These are phyloP conservation scores for Phylloporus sp. DNA, from an alignment of 768 basidiomycete species.

Conservation along the genomic window DNA sequence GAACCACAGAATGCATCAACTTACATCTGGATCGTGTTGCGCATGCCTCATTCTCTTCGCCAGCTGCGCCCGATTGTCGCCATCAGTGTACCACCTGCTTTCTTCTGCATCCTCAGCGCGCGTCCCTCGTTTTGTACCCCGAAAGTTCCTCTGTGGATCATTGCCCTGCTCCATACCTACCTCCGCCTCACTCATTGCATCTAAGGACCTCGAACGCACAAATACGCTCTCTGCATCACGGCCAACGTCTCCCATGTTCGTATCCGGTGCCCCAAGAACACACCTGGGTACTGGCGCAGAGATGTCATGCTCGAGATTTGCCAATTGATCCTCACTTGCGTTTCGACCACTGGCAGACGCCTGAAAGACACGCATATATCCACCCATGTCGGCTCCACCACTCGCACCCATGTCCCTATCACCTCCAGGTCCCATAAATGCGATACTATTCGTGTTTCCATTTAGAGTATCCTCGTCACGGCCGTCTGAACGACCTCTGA, in stretches of 20 bases:
- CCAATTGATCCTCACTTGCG: not conserved
- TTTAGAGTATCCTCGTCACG: slow-evolving; percentile 1
- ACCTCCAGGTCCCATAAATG: slow-evolving; percentile 4
- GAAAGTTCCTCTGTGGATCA: slow-evolving; percentile 1
- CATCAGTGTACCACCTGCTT: slow-evolving; percentile 3
- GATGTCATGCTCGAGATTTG: slow-evolving; percentile 9
- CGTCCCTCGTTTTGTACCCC: slow-evolving; percentile 14
- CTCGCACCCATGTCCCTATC: not conserved
- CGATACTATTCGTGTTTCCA: not conserved
- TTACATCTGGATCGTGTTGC: slow-evolving; percentile 18
- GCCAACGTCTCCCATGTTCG: not conserved
- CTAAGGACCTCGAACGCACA: slow-evolving; percentile 7
- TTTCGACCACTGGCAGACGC: slow-evolving; percentile 1
- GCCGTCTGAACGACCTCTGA: slow-evolving; percentile 1
- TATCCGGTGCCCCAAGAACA: slow-evolving; percentile 2
- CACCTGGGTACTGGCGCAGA: slow-evolving; percentile 18
- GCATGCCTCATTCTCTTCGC: slow-evolving; percentile 15
- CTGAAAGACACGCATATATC: slow-evolving; percentile 25
- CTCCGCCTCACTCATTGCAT: slow-evolving; percentile 8
- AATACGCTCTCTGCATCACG: slow-evolving; percentile 4
- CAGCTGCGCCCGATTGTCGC: slow-evolving; percentile 2
- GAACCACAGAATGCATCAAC: not conserved
- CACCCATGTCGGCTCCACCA: slow-evolving; percentile 8
- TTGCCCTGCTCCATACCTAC: slow-evolving; percentile 1
- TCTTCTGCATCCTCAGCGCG: slow-evolving; percentile 12